These are phyloP conservation scores for Leishmania turanica DNA, from an alignment of 208 protist genomes.

Conservation along the genomic window DNA sequence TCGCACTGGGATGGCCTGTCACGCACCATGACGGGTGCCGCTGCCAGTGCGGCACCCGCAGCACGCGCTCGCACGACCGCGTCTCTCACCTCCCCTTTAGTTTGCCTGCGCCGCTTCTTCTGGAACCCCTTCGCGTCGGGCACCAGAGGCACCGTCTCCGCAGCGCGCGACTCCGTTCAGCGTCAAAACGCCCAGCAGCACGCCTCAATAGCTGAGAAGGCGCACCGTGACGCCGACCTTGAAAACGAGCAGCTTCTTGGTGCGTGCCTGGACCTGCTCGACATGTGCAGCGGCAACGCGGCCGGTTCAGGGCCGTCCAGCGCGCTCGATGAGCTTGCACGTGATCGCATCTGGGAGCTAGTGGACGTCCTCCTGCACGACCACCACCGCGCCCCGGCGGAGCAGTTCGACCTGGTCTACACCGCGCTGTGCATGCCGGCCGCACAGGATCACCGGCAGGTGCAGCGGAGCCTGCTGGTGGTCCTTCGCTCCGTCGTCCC, in stretches of 20 bases:
- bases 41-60: not conserved
- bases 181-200: constrained; percentile 33
- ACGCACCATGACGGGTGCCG: not conserved
- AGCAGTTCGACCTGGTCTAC: constrained; percentile 86
- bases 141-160: not conserved
- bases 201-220: constrained; percentile 44
- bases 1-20: not conserved
- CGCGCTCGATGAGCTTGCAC: constrained; percentile 3
- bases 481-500: constrained; percentile 73
- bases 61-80: not conserved
- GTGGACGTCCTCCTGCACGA: constrained; percentile 66
- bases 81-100: not conserved
- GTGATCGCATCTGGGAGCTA: constrained; percentile 30
- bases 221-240: constrained; percentile 43
- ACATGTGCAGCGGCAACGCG: constrained; percentile 47
- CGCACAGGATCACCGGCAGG: constrained; percentile 30
- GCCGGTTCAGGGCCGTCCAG: not conserved
- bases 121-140: constrained; percentile 54
- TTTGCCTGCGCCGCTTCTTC: constrained; percentile 27
- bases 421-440: constrained; percentile 71
- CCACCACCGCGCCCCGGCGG: constrained; percentile 42
- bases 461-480: constrained; percentile 64
- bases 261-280: constrained; percentile 72
- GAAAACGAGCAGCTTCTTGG: constrained; percentile 74
- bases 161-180: constrained; percentile 1